phyloP scores from a whole-genome alignment of 108 stramenopile genomes.

The Skeletonema tropicum region DNA sequence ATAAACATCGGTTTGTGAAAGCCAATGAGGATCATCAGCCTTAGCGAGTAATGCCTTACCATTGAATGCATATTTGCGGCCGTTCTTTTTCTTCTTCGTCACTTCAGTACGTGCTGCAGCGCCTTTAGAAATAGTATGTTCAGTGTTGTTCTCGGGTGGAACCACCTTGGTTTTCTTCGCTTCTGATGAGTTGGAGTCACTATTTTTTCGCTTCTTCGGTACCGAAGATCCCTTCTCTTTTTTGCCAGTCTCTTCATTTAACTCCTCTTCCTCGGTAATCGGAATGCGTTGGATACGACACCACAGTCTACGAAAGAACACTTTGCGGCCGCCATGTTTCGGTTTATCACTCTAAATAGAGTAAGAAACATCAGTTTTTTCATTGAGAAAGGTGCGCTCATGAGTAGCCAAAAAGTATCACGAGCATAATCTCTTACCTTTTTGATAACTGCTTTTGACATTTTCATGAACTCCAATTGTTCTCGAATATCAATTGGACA shows the following conservation, averaged over 20 bases:
- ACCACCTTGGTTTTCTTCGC: background rate
- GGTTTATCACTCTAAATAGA: slow-evolving; percentile 69
- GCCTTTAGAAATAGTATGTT: slow-evolving; percentile 9
- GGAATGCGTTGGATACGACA: slow-evolving; percentile 84
- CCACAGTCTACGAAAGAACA: slow-evolving; percentile 91
- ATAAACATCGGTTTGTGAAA: slow-evolving; percentile 83
- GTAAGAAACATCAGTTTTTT: background rate
- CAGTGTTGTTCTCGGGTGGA: background rate
- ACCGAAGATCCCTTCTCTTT: slow-evolving; percentile 5
- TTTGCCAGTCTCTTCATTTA: slow-evolving; percentile 49
- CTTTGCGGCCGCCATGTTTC: slow-evolving; percentile 88
- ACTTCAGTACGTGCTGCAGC: background rate
- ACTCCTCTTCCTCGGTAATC: slow-evolving; percentile 46
- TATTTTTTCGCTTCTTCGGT: background rate
- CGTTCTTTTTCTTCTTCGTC: background rate
- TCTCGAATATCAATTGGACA: slow-evolving; percentile 84
- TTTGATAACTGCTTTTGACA: slow-evolving; percentile 59
- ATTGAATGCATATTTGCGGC: slow-evolving; percentile 25
- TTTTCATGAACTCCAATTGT: slow-evolving; percentile 84
- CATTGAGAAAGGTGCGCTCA: background rate
- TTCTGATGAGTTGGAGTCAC: background rate
- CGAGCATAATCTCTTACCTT: slow-evolving; percentile 2
- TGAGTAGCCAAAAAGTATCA: background rate
- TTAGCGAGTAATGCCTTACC: slow-evolving; percentile 76
- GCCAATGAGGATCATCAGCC: slow-evolving; percentile 77